Evolutionary conservation across 768 basidiomycete genomes (phyloP).

Genomic region (Hericium coralloides): DNA sequence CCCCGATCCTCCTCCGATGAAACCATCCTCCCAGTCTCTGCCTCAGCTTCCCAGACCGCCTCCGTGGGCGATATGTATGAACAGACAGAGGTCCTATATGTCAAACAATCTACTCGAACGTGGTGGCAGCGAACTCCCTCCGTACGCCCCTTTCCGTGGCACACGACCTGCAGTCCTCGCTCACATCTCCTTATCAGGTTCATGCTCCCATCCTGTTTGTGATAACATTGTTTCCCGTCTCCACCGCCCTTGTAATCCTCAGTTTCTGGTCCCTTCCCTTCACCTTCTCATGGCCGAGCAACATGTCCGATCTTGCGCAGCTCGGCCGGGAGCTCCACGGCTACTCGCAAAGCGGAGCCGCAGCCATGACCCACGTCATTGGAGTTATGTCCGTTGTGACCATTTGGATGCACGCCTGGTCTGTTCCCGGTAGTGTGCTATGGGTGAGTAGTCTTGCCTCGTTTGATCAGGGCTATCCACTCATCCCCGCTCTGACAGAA

Average conservation of each 20-base stretch:
- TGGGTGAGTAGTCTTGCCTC: slow-evolving; percentile 44
- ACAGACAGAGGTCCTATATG: neutral
- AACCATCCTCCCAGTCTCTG: slow-evolving; percentile 12
- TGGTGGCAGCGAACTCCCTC: slow-evolving; percentile 10
- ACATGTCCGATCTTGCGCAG: slow-evolving; percentile 64
- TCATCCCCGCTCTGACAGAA: slow-evolving; percentile 41
- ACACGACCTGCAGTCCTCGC: slow-evolving; percentile 12
- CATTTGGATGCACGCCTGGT: slow-evolving; percentile 97
- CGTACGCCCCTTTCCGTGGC: slow-evolving; percentile 4
- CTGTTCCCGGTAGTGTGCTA: slow-evolving; percentile 87
- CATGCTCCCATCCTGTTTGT: slow-evolving; percentile 62
- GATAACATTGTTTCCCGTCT: slow-evolving; percentile 60
- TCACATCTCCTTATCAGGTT: slow-evolving; percentile 22
- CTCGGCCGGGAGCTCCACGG: slow-evolving; percentile 68
- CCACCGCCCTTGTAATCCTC: slow-evolving; percentile 42
- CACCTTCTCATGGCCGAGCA: slow-evolving; percentile 68
- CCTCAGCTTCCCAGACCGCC: neutral
- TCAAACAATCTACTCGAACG: neutral
- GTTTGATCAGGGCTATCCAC: slow-evolving; percentile 3
- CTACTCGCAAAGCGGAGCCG: slow-evolving; percentile 64
- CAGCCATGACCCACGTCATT: slow-evolving; percentile 66
- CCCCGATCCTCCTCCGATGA: slow-evolving; percentile 36
- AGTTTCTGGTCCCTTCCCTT: slow-evolving; percentile 53
- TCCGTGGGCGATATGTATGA: slow-evolving; percentile 3
- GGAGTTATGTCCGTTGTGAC: slow-evolving; percentile 77